phyloP scores from a whole-genome alignment of 192 early-diverging fungal species.

The Coemansia nantahalensis region DNA sequence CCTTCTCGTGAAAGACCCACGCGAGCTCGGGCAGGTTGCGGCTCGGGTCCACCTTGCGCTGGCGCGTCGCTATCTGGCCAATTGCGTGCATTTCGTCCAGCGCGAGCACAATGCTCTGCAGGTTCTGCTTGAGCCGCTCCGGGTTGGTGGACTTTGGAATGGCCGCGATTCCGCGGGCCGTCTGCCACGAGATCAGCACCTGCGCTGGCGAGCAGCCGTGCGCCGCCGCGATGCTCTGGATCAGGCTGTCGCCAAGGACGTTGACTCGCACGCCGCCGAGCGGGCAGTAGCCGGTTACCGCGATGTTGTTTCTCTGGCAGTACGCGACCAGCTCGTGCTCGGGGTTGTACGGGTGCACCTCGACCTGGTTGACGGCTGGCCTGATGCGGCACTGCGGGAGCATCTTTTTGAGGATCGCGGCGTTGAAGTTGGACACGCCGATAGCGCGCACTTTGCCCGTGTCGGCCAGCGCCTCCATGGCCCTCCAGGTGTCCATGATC shows the following conservation, averaged over 20 bases:
- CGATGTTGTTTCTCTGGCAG: constrained; percentile 67
- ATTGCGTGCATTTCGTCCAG: constrained; percentile 40
- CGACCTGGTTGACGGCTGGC: constrained; percentile 86
- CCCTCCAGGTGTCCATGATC: constrained; percentile 73
- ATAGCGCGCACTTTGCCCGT: constrained; percentile 72
- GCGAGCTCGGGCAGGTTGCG: constrained; percentile 26
- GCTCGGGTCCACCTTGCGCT: constrained; percentile 42
- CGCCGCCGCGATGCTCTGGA: constrained; percentile 67
- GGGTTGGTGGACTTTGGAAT: constrained; percentile 79
- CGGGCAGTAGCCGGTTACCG: constrained; percentile 80
- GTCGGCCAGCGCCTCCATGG: constrained; percentile 75
- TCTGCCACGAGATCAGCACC: constrained; percentile 71
- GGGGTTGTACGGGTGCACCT: constrained; percentile 71
- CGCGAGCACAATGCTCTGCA: constrained; percentile 24
- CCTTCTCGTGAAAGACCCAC: constrained; percentile 45
- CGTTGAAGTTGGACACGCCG: constrained; percentile 83
- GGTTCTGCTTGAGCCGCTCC: constrained; percentile 58
- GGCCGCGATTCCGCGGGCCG: constrained; percentile 70
- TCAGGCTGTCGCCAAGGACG: constrained; percentile 47
- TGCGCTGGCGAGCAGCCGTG: constrained; percentile 67
- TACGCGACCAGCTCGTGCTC: constrained; percentile 69
- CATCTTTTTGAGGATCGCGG: constrained; percentile 63
- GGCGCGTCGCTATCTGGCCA: constrained; percentile 17
- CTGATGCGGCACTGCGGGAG: constrained; percentile 61
- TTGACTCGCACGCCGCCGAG: constrained; percentile 57